These are phyloP conservation scores for Talaromyces sp. DNA, from an alignment of 2,329 filamentous ascomycete genomes.

Conservation along the genomic window DNA sequence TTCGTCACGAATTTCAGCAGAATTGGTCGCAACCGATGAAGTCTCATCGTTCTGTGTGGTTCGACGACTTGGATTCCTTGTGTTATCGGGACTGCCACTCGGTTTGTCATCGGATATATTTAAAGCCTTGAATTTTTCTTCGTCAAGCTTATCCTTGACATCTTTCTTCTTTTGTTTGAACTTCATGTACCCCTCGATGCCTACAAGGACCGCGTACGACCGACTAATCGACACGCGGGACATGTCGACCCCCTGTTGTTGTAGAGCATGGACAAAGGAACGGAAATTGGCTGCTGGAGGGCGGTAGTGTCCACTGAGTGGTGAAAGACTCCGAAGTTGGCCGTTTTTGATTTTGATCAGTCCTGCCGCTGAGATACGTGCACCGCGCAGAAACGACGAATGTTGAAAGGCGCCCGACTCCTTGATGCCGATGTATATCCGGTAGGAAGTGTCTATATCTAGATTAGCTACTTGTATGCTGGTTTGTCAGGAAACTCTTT, in stretches of 20 bases:
- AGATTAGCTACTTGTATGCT: not conserved
- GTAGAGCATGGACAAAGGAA: constrained; percentile 70
- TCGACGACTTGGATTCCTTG: not conserved
- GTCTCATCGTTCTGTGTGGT: not conserved
- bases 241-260: constrained; percentile 73
- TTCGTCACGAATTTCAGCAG: not conserved
- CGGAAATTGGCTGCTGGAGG: constrained; percentile 80
- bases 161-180: constrained; percentile 62
- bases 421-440: constrained; percentile 84
- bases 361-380: constrained; percentile 75
- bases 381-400: constrained; percentile 80
- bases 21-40: not conserved
- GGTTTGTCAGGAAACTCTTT: not conserved
- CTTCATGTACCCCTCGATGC: constrained; percentile 73
- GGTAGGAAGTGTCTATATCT: constrained; percentile 66
- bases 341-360: constrained; percentile 82
- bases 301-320: constrained; percentile 71
- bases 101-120: not conserved
- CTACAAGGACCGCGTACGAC: constrained; percentile 76
- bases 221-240: constrained; percentile 72
- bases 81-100: not conserved
- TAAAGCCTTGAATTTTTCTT: constrained; percentile 51
- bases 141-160: constrained; percentile 38
- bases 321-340: constrained; percentile 67
- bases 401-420: constrained; percentile 85